phyloP scores from a whole-genome alignment of 495 filamentous ascomycete species.

The Neurospora sp. region DNA sequence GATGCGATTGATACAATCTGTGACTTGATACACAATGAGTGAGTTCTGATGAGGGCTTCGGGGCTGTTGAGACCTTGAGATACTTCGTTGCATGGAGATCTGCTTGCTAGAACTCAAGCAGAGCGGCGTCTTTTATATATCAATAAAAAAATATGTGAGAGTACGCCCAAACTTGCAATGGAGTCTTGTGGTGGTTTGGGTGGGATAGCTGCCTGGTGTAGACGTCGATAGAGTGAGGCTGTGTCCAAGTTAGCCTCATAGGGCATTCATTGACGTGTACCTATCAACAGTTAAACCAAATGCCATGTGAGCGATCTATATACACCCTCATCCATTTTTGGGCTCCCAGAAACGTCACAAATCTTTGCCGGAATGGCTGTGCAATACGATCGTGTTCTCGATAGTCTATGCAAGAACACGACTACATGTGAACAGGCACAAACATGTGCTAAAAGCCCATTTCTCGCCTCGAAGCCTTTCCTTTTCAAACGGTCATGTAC shows the following conservation, averaged over 20 bases:
- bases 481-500: neutral
- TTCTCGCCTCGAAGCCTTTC: neutral
- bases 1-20: neutral
- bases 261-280: neutral
- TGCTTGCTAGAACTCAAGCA: neutral
- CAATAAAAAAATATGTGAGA: neutral
- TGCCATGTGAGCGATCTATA: neutral
- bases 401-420: neutral
- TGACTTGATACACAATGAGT: neutral
- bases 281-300: neutral
- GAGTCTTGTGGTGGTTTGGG: neutral
- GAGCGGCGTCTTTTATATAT: neutral
- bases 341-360: neutral
- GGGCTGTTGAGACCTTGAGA: neutral
- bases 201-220: neutral
- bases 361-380: neutral
- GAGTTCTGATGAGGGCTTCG: neutral
- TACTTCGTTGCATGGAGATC: neutral
- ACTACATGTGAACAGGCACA: neutral
- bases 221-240: neutral
- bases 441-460: neutral
- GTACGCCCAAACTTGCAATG: neutral
- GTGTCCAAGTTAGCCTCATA: neutral
- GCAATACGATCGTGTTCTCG: neutral
- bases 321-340: neutral